Evolutionary conservation across 306 rosid species (phyloP), one percentile per base, ranked within the genome.

Genomic region (Glycine tomentella): DNA sequence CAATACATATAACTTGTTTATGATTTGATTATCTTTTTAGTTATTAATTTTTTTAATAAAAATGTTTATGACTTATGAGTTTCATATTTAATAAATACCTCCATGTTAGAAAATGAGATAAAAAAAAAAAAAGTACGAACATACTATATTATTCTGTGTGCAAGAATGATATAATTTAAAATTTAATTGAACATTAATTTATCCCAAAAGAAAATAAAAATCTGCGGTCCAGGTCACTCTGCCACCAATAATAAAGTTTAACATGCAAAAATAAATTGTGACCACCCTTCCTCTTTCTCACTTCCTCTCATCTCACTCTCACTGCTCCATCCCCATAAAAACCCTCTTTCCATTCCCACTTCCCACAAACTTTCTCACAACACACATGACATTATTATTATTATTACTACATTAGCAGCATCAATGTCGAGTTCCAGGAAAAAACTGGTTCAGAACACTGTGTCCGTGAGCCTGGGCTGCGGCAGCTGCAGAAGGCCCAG

Each of bases 401-500:
- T 6, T 12, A 53, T 20, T 7, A 25, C 31, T 25, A 25, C 31
- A 25, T 25, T 25, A 25, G 31, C 31, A 16, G 4, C 33, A 77
- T 66, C 82, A 83, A 90, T 95, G 99, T 83, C 92, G 15, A 82
- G 42, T 16, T 56, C 83, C 50, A 89, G 85, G 63, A 89, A 62
- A 78, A 95, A 88, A 64, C 84, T 89, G 33, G 56, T 45, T 57
- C 31, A 88, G 7, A 93, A 81, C 88, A 79, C 83, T 7, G 87
- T 86, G 0, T 78, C 97, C 33, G 89, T 93, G 49, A 84, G 83
- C 81, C 77, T 95, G 1, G 91, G 91, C 51, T 94, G 98, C 69
- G 74, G 88, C 83, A 87, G 90, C 82, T 95, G 98, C 89, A 85
- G 82, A 67, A 83, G 74, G 57, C 90, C 93, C 11, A 93, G 81